phyloP scores from a whole-genome alignment of 306 rosid genomes.

The Potentilla sterilis region DNA sequence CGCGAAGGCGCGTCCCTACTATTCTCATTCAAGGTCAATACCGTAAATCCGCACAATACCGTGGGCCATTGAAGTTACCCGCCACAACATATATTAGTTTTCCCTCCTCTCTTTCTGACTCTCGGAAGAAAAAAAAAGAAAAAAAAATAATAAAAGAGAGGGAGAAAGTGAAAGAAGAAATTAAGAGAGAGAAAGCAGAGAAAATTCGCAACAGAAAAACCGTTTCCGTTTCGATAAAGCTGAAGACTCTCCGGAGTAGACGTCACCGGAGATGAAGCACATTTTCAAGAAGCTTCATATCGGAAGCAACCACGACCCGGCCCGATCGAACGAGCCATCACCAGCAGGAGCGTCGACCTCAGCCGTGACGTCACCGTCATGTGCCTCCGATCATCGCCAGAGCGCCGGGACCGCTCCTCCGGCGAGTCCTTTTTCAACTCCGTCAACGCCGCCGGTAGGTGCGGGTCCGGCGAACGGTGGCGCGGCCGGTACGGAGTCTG shows the following conservation, averaged over 20 bases:
- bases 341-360: neutral
- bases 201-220: neutral
- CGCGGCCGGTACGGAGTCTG: neutral
- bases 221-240: neutral
- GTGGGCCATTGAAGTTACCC: slow-evolving; percentile 9
- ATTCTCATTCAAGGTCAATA: slow-evolving; percentile 10
- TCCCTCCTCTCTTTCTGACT: slow-evolving; percentile 39
- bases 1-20: slow-evolving; percentile 17
- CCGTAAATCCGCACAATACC: slow-evolving; percentile 10
- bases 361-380: slow-evolving; percentile 28
- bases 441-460: slow-evolving; percentile 34
- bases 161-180: neutral
- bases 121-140: neutral
- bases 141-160: neutral
- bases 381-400: slow-evolving; percentile 52
- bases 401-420: slow-evolving; percentile 36
- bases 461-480: slow-evolving; percentile 13
- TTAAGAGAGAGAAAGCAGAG: neutral
- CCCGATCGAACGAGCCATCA: slow-evolving; percentile 62
- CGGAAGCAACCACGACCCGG: slow-evolving; percentile 76
- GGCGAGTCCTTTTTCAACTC: slow-evolving; percentile 43
- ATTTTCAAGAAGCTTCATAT: slow-evolving; percentile 98
- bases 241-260: neutral
- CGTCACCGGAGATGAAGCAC: slow-evolving; percentile 61
- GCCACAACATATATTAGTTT: slow-evolving; percentile 37